A percentile compares a stretch with the other conserved stretches of the same genome.
Evolutionary conservation across 805 yeast genomes (phyloP).

Genomic region (Danielia reshetovae): DNA sequence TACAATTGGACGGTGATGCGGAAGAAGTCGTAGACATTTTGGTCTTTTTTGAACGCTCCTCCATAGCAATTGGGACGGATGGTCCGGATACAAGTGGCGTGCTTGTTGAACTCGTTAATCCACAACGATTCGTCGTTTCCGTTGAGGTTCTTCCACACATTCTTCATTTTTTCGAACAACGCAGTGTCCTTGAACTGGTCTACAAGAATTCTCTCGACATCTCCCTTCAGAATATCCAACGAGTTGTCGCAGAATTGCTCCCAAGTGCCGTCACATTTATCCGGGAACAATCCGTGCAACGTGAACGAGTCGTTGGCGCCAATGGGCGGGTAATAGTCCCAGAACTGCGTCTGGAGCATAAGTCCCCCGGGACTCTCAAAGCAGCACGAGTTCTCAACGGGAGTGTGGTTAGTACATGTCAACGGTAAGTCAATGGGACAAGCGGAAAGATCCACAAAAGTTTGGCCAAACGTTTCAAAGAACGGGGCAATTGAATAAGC

Average conservation of each 20-base stretch:
- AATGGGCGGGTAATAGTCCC: constrained; percentile 34
- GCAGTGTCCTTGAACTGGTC: constrained; percentile 23
- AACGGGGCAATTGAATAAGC: neutral
- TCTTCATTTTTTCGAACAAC: constrained; percentile 26
- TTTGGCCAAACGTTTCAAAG: neutral
- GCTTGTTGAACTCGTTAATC: constrained; percentile 43
- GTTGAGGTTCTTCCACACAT: constrained; percentile 14
- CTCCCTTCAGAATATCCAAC: constrained; percentile 22
- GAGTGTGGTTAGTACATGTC: constrained; percentile 55
- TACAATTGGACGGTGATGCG: constrained; percentile 29
- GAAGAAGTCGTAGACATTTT: constrained; percentile 28
- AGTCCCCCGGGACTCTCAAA: constrained; percentile 40
- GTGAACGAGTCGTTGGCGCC: constrained; percentile 36
- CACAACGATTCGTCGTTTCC: constrained; percentile 34
- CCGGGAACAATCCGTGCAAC: constrained; percentile 45
- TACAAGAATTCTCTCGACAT: constrained; percentile 23
- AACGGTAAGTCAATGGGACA: constrained; percentile 37
- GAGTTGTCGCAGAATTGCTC: constrained; percentile 32
- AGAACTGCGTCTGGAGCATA: constrained; percentile 40
- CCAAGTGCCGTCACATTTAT: constrained; percentile 38
- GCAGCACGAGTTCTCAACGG: constrained; percentile 46
- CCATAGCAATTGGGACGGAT: constrained; percentile 34
- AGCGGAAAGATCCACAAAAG: constrained; percentile 1
- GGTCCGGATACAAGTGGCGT: constrained; percentile 41
- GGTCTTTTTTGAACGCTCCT: constrained; percentile 14